Evolutionary conservation across 2,329 filamentous ascomycete genomes (phyloP), one percentile per base, ranked within the genome.

Genomic region (Anisogramma anomala): DNA sequence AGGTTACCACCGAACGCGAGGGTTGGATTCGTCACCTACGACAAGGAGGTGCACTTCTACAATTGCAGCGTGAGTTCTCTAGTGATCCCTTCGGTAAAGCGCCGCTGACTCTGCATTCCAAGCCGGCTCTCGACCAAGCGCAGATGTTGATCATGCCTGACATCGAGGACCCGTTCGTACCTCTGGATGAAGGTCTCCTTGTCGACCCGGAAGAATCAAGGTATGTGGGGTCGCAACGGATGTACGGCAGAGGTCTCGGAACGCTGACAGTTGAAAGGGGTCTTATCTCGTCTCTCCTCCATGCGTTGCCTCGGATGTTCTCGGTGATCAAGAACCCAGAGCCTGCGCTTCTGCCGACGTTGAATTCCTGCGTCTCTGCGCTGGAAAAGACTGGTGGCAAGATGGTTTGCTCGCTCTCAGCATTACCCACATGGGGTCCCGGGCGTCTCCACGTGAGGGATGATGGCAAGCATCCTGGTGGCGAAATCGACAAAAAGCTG

Each of bases 141-240:
- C 91, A 98, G 57, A 95, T 98, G 86, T 77, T 98, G 69, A 88
- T 98, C 37, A 94, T 98, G 85, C 84, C 91, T 3, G 91, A 98
- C 57, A 74, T 98, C 36, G 88, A 96, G 54, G 91, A 98, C 51
- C 91, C 91, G 0, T 98, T 98, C 58, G 79, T 96, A 13, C 88
- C 91, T 3, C 69, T 98, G 14, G 86, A 84, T 48, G 84, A 94
- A 43, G 88, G 89, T 13, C 70, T 98, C 8, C 96, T 96, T 58
- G 89, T 96, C 13, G 89, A 98, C 59, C 87, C 91, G 2, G 80
- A 87, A 52, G 85, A 94, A 59, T 91, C 86, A 33, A 89, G 82
- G 69, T 77, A 64, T 41, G 67, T 53, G 31, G 23, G 26, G 13
- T 19, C 25, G n/a, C 14, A 23, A 22, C 2, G 33, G 22, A 13